Evolutionary conservation across 805 yeast genomes (phyloP).

Genomic region (Dipodascus geniculatus): DNA sequence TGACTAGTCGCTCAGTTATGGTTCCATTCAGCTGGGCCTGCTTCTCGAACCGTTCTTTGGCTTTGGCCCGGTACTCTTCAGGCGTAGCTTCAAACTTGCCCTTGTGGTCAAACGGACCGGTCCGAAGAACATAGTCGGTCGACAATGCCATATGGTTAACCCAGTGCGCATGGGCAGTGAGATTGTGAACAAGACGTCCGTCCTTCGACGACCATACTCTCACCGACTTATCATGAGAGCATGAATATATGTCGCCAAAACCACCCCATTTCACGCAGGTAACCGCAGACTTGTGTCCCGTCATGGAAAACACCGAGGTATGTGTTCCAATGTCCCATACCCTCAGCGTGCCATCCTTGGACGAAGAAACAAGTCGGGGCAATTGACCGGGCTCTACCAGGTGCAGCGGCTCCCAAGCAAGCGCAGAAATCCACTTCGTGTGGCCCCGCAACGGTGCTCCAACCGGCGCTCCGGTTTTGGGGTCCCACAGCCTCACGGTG

Average conservation of each 20-base stretch:
- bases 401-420: conserved; percentile 93
- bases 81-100: conserved; percentile 33
- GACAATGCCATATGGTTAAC: conserved; percentile 87
- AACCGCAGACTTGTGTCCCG: conserved; percentile 82
- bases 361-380: conserved; percentile 63
- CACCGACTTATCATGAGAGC: conserved; percentile 90
- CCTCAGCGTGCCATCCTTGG: conserved; percentile 82
- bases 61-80: conserved; percentile 42
- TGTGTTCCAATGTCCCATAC: conserved; percentile 80
- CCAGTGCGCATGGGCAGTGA: conserved; percentile 95
- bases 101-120: conserved; percentile 79
- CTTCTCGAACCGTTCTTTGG: conserved; percentile 49
- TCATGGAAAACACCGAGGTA: conserved; percentile 53
- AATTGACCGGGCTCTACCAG: conserved; percentile 50
- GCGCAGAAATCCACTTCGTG: conserved; percentile 75
- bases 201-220: conserved; percentile 78
- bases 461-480: conserved; percentile 55
- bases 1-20: conserved; percentile 65
- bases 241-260: conserved; percentile 66
- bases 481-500: conserved; percentile 81
- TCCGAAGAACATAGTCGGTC: conserved; percentile 76
- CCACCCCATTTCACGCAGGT: conserved; percentile 99
- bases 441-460: conserved; percentile 77
- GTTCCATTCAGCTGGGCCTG: conserved; percentile 48
- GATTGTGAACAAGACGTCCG: conserved; percentile 67